A percentile compares a stretch with the other conserved stretches of the same genome.
These are phyloP conservation scores for Takashimella koratensis DNA, from an alignment of 1,284 basidiomycete genomes.

Conservation along the genomic window DNA sequence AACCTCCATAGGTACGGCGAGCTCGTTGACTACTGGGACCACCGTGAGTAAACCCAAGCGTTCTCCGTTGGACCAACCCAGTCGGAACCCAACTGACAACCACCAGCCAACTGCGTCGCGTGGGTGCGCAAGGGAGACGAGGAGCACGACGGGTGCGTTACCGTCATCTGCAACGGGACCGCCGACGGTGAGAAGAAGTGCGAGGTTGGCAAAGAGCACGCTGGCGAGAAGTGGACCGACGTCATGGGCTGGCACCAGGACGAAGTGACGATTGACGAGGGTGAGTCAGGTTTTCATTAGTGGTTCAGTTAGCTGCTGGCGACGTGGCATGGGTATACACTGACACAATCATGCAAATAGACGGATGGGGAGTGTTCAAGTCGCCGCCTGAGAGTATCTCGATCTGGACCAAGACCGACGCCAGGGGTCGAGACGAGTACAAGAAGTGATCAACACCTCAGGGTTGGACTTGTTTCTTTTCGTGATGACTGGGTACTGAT, in stretches of 20 bases:
- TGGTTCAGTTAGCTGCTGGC: too few relatives aligned
- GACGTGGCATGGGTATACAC: too few relatives aligned
- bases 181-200: slow-evolving; percentile 51
- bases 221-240: slow-evolving; percentile 58
- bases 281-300: slow-evolving; percentile 25
- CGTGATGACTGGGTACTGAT: not conserved
- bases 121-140: slow-evolving; percentile 56
- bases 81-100: not conserved
- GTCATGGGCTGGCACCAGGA: slow-evolving; percentile 56
- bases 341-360: too few relatives aligned
- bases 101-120: slow-evolving; percentile 49
- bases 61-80: not conserved
- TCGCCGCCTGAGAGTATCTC: slow-evolving; percentile 52
- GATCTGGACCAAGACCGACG: slow-evolving; percentile 55
- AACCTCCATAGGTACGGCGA: slow-evolving; percentile 50
- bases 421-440: slow-evolving; percentile 52
- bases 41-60: slow-evolving; percentile 42
- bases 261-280: slow-evolving; percentile 55
- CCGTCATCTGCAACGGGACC: slow-evolving; percentile 48
- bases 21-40: slow-evolving; percentile 54
- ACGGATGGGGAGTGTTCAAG: slow-evolving; percentile 57
- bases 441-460: slow-evolving; percentile 27
- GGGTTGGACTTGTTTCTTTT: not conserved
- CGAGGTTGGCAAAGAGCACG: slow-evolving; percentile 55
- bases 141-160: slow-evolving; percentile 54